Base-by-base conservation (phyloP, 2,329 filamentous ascomycete species). In the Aaosphaeria pasadenensis region DNA sequence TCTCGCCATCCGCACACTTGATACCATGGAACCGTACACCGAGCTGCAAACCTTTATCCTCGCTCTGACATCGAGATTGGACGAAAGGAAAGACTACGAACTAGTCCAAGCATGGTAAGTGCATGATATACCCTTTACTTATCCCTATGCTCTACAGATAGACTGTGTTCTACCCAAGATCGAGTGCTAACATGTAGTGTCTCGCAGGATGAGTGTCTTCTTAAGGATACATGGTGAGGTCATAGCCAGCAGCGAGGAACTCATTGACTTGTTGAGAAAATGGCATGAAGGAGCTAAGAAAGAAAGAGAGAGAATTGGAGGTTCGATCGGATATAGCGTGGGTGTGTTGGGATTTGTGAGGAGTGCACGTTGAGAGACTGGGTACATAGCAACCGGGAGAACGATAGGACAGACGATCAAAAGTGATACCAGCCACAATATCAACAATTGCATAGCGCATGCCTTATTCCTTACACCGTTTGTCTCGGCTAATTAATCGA, bases 281-380 rank as follows among this genome's bases (percentile, higher is more conserved):
- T 96, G 90, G 89, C 85, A 85, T 67, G 71, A 71, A 30, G 83
- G 87, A 60, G 88, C 92, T 69, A 84, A 85, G 66, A 77, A 74
- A 59, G 91, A 95, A 69, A 81, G 82, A 43, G 77, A 77, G 50
- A 80, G 91, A 47, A 70, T 97, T 47, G 84, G 87, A 47, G 83
- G 83, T 45, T 72, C 96, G 53, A 88, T 95, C 9, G 90, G 91
- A 11, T 96, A 94, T 67, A 95, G 89, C 67, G 83, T 86, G 54
- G 92, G 92, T 54, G 89, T 96, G 28, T 84, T 95, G 13, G 83
- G 83, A 38, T 96, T 94, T 73, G 75, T 96, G 60, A 82, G 90
- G 53, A 84, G 69, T 52, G 68, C 57, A 24, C 30, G 52, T 38
- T 52, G 39, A 45, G 9, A 17, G n/a, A 36, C 33, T 3, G 3